Conservation (phyloP, 202 grass and related monocot species). For the Panicum hallii region DNA sequence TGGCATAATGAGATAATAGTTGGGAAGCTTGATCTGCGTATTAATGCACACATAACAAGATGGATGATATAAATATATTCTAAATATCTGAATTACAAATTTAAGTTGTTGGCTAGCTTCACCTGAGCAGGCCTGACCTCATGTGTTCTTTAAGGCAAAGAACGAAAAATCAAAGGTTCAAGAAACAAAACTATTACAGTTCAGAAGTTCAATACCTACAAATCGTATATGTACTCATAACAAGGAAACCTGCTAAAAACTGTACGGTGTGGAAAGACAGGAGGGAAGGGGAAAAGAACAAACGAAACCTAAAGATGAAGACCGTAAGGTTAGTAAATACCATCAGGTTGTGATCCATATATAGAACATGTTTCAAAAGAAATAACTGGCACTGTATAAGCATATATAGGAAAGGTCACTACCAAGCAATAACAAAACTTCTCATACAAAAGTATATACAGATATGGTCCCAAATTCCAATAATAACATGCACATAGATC, state of each 20-base stretch:
- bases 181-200: background rate
- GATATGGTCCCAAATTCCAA: conserved; percentile 16
- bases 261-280: background rate
- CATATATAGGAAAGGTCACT: background rate
- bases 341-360: conserved; percentile 1
- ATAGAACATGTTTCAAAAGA: background rate
- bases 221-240: background rate
- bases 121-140: background rate
- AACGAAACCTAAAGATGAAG: background rate
- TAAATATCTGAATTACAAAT: background rate
- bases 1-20: background rate
- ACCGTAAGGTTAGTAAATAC: background rate
- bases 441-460: background rate
- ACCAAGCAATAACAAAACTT: background rate
- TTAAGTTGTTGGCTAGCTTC: background rate
- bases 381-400: background rate
- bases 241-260: background rate
- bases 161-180: conserved; percentile 8
- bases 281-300: background rate
- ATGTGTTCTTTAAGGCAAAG: conserved; percentile 13
- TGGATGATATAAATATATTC: background rate
- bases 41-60: background rate
- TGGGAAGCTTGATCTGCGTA: background rate
- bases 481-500: conserved; percentile 14
- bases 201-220: background rate